Conservation (phyloP, 345 rosid species). For the thale cress (Arabidopsis thaliana) region DNA sequence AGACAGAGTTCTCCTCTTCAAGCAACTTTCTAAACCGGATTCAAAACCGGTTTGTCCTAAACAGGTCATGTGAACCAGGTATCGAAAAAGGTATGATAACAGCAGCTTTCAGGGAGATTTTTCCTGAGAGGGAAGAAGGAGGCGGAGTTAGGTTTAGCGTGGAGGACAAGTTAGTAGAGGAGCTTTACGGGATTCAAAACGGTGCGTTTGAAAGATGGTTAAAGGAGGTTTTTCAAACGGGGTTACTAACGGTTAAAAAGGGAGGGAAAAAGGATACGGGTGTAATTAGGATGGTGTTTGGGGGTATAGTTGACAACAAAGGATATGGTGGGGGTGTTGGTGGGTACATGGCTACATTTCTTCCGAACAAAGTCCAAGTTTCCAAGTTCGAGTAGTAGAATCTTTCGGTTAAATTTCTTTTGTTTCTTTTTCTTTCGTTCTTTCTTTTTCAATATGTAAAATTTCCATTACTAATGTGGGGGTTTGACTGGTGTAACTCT, state of each 20-base stretch:
- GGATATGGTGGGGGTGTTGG: constrained; percentile 48
- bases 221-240: constrained; percentile 66
- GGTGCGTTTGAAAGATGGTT: constrained; percentile 77
- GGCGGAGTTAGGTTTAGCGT: constrained; percentile 59
- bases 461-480: constrained; percentile 50
- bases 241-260: constrained; percentile 48
- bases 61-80: constrained; percentile 45
- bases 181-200: constrained; percentile 46
- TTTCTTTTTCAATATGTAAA: constrained; percentile 36
- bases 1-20: constrained; percentile 30
- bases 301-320: constrained; percentile 51
- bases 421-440: background rate
- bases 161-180: constrained; percentile 70
- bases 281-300: constrained; percentile 53
- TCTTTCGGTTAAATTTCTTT: constrained; percentile 21
- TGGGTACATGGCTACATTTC: constrained; percentile 51
- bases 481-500: constrained; percentile 49
- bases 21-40: constrained; percentile 60
- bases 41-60: constrained; percentile 58
- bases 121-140: constrained; percentile 51
- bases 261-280: constrained; percentile 47
- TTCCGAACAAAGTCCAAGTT: constrained; percentile 53
- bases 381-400: constrained; percentile 43
- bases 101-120: constrained; percentile 50
- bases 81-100: constrained; percentile 46